Evolutionary conservation across 176 grass and related monocot genomes (phyloP).

Genomic region (Triticum aestivum): DNA sequence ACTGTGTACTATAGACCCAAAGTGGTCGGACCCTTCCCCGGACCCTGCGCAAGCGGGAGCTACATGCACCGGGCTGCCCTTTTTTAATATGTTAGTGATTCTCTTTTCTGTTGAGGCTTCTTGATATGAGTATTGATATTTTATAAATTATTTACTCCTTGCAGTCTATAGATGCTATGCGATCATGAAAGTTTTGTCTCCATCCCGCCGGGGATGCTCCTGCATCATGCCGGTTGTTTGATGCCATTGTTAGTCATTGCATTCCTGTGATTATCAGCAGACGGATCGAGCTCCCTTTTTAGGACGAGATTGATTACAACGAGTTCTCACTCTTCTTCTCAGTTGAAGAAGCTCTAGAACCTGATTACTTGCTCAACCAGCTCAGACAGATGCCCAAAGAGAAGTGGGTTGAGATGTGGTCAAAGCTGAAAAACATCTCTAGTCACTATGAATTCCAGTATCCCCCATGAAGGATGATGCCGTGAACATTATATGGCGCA

Average conservation of each 20-base stretch:
- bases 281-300: constrained; percentile 91
- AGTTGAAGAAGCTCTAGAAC: constrained; percentile 66
- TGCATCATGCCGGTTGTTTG: constrained; percentile 88
- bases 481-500: constrained; percentile 86
- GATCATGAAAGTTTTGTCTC: constrained; percentile 84
- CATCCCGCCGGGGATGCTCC: constrained; percentile 89
- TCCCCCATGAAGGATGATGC: constrained; percentile 69
- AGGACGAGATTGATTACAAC: constrained; percentile 87
- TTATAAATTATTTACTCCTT: constrained; percentile 31
- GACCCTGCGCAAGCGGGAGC: no score
- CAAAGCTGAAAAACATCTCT: constrained; percentile 66
- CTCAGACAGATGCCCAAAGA: constrained; percentile 63
- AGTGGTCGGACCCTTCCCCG: no score
- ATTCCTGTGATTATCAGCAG: constrained; percentile 90
- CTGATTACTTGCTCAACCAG: constrained; percentile 66
- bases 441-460: constrained; percentile 77
- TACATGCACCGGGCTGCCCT: no score
- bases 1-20: no score
- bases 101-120: not conserved
- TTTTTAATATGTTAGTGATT: no score
- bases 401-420: constrained; percentile 83
- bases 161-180: constrained; percentile 81
- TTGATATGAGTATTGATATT: constrained; percentile 16
- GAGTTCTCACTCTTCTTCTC: constrained; percentile 94
- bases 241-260: constrained; percentile 92